Evolutionary conservation across 352 stramenopile species (phyloP).

Genomic region (Lagenidium sp.): DNA sequence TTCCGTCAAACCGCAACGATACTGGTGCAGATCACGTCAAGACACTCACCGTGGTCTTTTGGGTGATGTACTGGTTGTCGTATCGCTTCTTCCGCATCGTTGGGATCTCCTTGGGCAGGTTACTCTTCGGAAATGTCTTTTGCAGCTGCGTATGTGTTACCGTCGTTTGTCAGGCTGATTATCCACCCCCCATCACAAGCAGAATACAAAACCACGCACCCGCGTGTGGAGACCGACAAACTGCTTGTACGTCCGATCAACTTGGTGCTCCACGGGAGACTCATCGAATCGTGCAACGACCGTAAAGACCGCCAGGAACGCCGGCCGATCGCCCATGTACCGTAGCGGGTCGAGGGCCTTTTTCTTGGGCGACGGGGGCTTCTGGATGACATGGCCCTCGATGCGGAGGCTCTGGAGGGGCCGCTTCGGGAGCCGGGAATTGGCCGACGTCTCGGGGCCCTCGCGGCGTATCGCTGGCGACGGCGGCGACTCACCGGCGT

Average conservation of each 20-base stretch:
- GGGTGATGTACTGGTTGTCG: constrained; percentile 66
- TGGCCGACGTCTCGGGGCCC: too few relatives aligned
- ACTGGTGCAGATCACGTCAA: too few relatives aligned
- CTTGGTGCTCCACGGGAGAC: constrained; percentile 22
- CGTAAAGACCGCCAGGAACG: constrained; percentile 51
- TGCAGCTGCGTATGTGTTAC: constrained; percentile 23
- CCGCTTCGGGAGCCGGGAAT: constrained; percentile 10
- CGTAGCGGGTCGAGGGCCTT: constrained; percentile 61
- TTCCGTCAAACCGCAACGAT: neutral
- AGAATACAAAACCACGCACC: constrained; percentile 10
- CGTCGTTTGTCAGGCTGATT: neutral
- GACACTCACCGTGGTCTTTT: constrained; percentile 36
- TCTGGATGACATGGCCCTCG: constrained; percentile 59
- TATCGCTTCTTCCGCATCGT: constrained; percentile 64
- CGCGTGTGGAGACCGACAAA: constrained; percentile 38
- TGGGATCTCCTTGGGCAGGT: constrained; percentile 46
- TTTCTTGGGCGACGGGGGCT: constrained; percentile 47
- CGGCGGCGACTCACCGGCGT: too few relatives aligned
- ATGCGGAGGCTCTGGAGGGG: constrained; percentile 27
- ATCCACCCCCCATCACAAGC: neutral
- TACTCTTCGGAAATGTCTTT: constrained; percentile 70
- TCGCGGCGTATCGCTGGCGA: too few relatives aligned
- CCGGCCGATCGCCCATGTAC: constrained; percentile 44
- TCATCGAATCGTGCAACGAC: constrained; percentile 43
- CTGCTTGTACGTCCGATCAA: constrained; percentile 64